Percentiles rank a stretch among this genome's conserved stretches.
Conservation (phyloP, 1,139 yeast species). For the Debaryomyces sp. region DNA sequence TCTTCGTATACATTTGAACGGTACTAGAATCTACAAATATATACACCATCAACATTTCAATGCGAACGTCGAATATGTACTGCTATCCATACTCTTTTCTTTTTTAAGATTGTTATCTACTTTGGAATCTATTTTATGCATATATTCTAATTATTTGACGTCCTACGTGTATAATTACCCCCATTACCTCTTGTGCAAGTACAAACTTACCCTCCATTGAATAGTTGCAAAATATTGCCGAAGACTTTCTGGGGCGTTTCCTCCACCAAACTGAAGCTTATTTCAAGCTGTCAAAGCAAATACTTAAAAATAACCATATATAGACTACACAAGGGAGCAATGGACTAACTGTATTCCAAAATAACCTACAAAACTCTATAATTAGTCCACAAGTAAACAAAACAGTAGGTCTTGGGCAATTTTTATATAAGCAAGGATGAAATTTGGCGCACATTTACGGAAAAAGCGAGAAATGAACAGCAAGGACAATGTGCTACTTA, state of each 20-base stretch:
- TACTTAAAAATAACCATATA: background rate
- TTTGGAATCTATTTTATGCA: background rate
- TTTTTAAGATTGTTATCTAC: background rate
- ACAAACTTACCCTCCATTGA: background rate
- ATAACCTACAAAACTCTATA: background rate
- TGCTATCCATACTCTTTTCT: background rate
- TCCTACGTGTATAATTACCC: background rate
- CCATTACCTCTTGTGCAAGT: background rate
- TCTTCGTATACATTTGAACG: background rate
- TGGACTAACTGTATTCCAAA: background rate
- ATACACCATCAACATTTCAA: background rate
- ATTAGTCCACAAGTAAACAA: background rate
- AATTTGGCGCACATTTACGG: conserved; percentile 3
- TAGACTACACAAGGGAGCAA: background rate
- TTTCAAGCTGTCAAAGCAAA: background rate
- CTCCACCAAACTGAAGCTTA: background rate
- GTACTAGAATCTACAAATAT: background rate
- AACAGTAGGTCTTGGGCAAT: background rate
- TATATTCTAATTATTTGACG: background rate
- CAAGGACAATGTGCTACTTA: background rate
- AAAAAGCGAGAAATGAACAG: conserved; percentile 1
- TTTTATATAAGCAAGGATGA: conserved; percentile 1
- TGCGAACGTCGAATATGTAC: background rate
- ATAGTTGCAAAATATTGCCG: background rate
- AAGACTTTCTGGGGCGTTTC: background rate